These are phyloP conservation scores for Chaetomium cochliodes DNA, from an alignment of 495 filamentous ascomycete species.

Conservation along the genomic window DNA sequence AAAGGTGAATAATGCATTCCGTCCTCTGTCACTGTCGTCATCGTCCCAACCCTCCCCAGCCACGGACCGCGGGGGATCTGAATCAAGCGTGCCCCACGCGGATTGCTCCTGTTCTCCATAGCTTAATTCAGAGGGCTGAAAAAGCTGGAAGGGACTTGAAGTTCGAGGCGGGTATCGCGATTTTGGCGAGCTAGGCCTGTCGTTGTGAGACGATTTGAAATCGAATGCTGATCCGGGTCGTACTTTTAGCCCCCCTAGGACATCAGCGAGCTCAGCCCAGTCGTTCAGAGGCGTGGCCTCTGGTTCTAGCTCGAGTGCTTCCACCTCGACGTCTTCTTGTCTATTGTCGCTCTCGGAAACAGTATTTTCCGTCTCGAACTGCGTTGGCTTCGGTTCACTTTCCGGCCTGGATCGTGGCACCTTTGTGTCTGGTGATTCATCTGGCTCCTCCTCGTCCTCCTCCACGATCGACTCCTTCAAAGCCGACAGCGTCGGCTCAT, in stretches of 20 bases:
- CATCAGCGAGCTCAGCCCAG: slow-evolving; percentile 20
- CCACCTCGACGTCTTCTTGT: neutral
- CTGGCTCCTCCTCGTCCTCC: slow-evolving; percentile 19
- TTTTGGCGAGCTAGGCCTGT: slow-evolving; percentile 31
- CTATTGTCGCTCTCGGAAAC: neutral
- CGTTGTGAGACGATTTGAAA: slow-evolving; percentile 9
- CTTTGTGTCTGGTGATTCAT: neutral
- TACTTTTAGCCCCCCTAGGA: slow-evolving; percentile 19
- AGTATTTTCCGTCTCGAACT: too few relatives aligned
- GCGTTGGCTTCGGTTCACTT: too few relatives aligned
- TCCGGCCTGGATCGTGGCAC: neutral
- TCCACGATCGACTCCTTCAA: slow-evolving; percentile 15
- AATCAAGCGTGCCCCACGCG: neutral
- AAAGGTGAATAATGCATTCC: neutral
- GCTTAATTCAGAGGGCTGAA: slow-evolving; percentile 11
- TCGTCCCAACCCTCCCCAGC: neutral
- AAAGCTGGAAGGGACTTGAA: slow-evolving; percentile 12
- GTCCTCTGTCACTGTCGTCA: neutral
- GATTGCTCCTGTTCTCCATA: neutral
- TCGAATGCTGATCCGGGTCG: slow-evolving; percentile 24
- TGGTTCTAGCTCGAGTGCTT: neutral
- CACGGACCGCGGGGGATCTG: neutral
- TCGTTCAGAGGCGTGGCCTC: neutral
- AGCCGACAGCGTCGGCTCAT: slow-evolving; percentile 22
- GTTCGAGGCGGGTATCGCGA: slow-evolving; percentile 29